phyloP scores from a whole-genome alignment of 2,329 filamentous ascomycete genomes.

The Phyllosticta citriasiana region DNA sequence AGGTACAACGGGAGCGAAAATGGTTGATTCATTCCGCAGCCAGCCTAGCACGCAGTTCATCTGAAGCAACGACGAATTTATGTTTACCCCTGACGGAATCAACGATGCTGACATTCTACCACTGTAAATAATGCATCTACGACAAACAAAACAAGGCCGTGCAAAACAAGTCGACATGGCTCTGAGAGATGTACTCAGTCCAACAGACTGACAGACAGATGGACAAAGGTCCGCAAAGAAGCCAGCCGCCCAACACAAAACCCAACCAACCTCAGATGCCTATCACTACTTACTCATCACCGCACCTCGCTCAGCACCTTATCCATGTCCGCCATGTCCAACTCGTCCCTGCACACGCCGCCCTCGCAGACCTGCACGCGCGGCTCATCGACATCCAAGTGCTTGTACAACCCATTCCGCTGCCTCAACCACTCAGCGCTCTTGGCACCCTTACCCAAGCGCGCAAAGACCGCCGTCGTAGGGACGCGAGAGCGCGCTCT shows the following conservation, averaged over 20 bases:
- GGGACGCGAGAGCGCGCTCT: constrained; percentile 32
- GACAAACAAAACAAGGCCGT: too few relatives aligned
- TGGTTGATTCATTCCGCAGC: too few relatives aligned
- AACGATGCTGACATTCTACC: too few relatives aligned
- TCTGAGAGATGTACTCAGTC: too few relatives aligned
- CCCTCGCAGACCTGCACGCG: constrained; percentile 29
- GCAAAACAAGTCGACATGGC: too few relatives aligned
- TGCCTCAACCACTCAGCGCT: constrained; percentile 39
- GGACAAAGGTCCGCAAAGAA: too few relatives aligned
- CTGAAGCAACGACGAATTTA: too few relatives aligned
- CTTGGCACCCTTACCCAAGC: constrained; percentile 16
- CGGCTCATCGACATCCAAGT: constrained; percentile 29
- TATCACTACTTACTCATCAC: not conserved
- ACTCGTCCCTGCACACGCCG: constrained; percentile 35
- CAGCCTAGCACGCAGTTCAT: too few relatives aligned
- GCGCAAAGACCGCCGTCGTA: constrained; percentile 13
- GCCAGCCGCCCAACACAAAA: not conserved
- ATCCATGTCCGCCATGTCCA: constrained; percentile 22
- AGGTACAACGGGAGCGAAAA: too few relatives aligned
- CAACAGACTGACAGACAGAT: too few relatives aligned
- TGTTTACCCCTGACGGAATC: too few relatives aligned
- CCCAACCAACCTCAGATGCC: not conserved
- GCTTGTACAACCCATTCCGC: constrained; percentile 38
- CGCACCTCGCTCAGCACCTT: constrained; percentile 10
- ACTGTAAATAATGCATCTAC: too few relatives aligned